Conservation (phyloP, 192 early-diverging fungal genomes). For the Coemansia sp. region DNA sequence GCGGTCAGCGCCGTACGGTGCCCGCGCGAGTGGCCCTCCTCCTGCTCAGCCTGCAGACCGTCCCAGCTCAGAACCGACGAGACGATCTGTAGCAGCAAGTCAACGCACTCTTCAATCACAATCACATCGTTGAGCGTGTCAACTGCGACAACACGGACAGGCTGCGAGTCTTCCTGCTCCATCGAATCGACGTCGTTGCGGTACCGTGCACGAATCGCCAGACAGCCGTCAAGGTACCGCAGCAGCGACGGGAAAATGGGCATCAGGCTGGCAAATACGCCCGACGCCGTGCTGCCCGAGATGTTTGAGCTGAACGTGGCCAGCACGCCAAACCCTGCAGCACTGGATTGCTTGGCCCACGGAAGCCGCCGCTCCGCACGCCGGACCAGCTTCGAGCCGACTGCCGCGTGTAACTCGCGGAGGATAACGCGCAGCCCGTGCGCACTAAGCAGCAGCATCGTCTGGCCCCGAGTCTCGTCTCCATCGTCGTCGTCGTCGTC, state of each 20-base stretch:
- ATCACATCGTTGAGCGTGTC: slow-evolving; percentile 14
- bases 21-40: not conserved
- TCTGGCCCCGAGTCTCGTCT: not conserved
- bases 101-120: slow-evolving; percentile 22
- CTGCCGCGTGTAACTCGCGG: slow-evolving; percentile 24
- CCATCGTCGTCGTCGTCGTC: too few species aligned
- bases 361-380: slow-evolving; percentile 24
- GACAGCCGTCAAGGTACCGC: slow-evolving; percentile 25
- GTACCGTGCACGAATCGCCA: slow-evolving; percentile 17
- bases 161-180: not conserved
- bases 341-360: not conserved
- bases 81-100: slow-evolving; percentile 31
- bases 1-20: slow-evolving; percentile 6
- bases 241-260: slow-evolving; percentile 45
- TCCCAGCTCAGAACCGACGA: slow-evolving; percentile 36
- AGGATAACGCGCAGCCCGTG: slow-evolving; percentile 23
- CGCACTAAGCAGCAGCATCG: slow-evolving; percentile 13
- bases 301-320: slow-evolving; percentile 48
- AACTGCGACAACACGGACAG: not conserved
- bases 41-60: slow-evolving; percentile 22
- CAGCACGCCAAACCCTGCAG: slow-evolving; percentile 2
- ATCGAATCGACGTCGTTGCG: slow-evolving; percentile 15
- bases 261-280: slow-evolving; percentile 21
- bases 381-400: slow-evolving; percentile 31
- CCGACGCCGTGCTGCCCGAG: slow-evolving; percentile 18